phyloP scores from a whole-genome alignment of 2,329 filamentous ascomycete genomes.

The Fusarium sp. region DNA sequence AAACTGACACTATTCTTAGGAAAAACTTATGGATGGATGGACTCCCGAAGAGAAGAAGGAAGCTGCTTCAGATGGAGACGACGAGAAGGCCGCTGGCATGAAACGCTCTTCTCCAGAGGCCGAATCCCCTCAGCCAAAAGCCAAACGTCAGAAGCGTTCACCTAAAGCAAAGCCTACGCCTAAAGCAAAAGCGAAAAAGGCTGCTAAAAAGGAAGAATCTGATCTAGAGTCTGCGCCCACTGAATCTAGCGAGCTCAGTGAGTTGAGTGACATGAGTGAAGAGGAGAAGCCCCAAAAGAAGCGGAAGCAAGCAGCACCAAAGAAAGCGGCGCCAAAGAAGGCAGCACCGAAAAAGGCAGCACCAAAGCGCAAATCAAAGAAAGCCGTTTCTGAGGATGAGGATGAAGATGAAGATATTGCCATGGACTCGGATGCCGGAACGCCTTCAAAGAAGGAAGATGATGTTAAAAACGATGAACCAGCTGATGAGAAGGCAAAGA shows the following conservation, averaged over 20 bases:
- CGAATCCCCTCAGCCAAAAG: conserved; percentile 51
- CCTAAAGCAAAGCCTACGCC: conserved; percentile 47
- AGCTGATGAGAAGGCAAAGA: neutral
- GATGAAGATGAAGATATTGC: conserved; percentile 18
- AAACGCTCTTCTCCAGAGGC: conserved; percentile 52
- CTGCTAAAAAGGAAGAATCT: conserved; percentile 36
- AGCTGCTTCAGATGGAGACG: conserved; percentile 44
- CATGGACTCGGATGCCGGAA: conserved; percentile 29
- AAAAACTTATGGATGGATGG: conserved; percentile 53
- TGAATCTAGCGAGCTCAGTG: conserved; percentile 37
- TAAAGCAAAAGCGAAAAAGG: conserved; percentile 46
- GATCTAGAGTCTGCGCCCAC: conserved; percentile 30
- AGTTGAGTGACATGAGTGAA: conserved; percentile 42
- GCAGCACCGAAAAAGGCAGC: conserved; percentile 4
- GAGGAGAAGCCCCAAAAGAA: conserved; percentile 43
- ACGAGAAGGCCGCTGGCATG: conserved; percentile 41
- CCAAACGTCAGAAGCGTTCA: conserved; percentile 55
- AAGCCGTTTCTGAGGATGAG: conserved; percentile 48
- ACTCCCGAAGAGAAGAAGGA: conserved; percentile 43
- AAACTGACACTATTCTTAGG: conserved; percentile 40
- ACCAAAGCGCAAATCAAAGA: conserved; percentile 34
- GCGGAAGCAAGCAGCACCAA: conserved; percentile 25
- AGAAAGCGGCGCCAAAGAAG: conserved; percentile 1
- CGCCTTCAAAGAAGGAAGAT: conserved; percentile 6
- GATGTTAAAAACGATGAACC: neutral